Base-by-base conservation (phyloP, 345 rosid species). In the Bretschneidera sinensis region DNA sequence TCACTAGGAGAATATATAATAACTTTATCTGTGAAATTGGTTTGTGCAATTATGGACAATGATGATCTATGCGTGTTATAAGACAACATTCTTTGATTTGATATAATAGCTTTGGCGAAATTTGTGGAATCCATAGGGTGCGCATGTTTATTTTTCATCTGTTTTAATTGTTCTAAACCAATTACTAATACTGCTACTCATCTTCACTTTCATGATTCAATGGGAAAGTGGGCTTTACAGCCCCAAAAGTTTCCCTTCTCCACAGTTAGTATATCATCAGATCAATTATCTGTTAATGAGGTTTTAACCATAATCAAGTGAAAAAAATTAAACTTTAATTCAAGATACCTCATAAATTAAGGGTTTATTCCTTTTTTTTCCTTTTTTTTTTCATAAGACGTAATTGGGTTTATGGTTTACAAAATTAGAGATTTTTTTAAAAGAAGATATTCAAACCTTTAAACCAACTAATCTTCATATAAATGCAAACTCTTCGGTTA, bases 81-180 rank as follows among this genome's bases (percentile, higher is more conserved):
- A 79, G 87, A 80, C 89, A 81, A 24, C 84, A 81, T 86, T 62
- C 79, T 83, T 78, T 55, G 63, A 70, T 19, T 35, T 2, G 21
- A 71, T 69, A 66, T 72, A 62, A 71, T 80, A 43, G 65, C 48
- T 66, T 66, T 0, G 51, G 81, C 78, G 78, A 79, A 74, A 79
- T 78, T 74, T 62, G 78, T 83, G 89, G 87, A 76, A 68, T 74
- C 67, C 61, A 52, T 28, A 18, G 60, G 47, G 43, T 69, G 81
- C 83, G 77, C 85, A 74, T 79, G 82, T 69, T 70, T 67, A 71
- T 65, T 53, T 74, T n/a, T n/a, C n/a, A n/a, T 65, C 60, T 55
- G 15, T 54, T 54, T 16, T 43, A 48, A 61, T 68, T 43, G 23
- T 21, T 43, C 21, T 48, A 54, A 54, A 57, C 61, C 71, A 54